Evolutionary conservation across 441 rosid genomes (phyloP).

Genomic region (Geranium incanum): DNA sequence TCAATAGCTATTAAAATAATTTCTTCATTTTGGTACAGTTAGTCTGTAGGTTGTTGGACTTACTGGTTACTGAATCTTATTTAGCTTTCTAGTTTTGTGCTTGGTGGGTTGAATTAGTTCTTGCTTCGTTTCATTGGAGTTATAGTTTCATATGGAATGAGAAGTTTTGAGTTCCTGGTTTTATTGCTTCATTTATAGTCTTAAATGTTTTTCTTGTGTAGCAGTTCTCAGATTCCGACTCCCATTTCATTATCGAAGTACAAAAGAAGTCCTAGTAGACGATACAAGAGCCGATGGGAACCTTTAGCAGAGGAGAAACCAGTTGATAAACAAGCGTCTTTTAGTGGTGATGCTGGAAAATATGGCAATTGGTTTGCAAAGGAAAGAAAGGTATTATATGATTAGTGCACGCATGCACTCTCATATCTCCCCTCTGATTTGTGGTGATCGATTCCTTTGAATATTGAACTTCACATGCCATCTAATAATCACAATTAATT

Average conservation of each 20-base stretch:
- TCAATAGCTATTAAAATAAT: neutral
- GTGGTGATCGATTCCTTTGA: neutral
- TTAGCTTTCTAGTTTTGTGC: neutral
- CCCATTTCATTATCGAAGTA: conserved; percentile 33
- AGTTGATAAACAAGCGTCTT: conserved; percentile 39
- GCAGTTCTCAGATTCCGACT: conserved; percentile 39
- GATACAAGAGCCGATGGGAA: conserved; percentile 98
- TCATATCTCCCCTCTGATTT: neutral
- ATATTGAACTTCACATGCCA: neutral
- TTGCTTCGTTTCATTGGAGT: neutral
- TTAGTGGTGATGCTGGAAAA: conserved; percentile 38
- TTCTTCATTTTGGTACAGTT: neutral
- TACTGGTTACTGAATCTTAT: neutral
- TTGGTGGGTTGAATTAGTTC: neutral
- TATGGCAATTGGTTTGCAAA: conserved; percentile 55
- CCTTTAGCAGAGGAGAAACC: conserved; percentile 69
- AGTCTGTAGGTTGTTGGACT: neutral
- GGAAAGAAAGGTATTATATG: conserved; percentile 52
- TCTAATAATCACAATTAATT: neutral
- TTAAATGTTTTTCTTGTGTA: conserved; percentile 13
- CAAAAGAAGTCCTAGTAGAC: conserved; percentile 64
- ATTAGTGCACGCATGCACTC: neutral
- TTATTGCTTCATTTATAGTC: neutral
- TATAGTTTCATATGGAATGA: neutral
- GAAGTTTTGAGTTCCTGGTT: neutral